Evolutionary conservation across 192 early-diverging fungal species (phyloP), one percentile per base, ranked within the genome.

Genomic region (Neocallimastix lanati): DNA sequence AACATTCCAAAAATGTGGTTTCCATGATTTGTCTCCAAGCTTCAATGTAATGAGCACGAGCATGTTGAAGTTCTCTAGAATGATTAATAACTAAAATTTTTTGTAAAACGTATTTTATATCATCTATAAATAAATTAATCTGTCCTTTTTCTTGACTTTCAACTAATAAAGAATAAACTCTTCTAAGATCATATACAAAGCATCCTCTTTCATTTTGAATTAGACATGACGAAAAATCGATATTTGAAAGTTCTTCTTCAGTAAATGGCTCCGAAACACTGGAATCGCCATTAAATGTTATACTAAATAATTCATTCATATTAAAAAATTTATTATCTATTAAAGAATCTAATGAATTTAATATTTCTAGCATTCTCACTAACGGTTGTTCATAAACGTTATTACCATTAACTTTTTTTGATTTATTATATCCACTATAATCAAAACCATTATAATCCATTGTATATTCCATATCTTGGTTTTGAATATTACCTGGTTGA

Each of bases 11-110:
- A 76, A 97, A 33, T 1, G 91, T 88, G 18, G 94, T 86, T 77
- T 95, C 90, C 11, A 94, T 86, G 27, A 96, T 83, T 78, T 94
- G 89, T 80, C 90, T 87, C 97, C 97, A 99, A 1, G 93, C 90
- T 50, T 90, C 86, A 78, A 94, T 85, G 28, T 89, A 90, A 76
- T 92, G 91, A 40, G 86, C 83, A 27, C 91, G 87, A 15, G 94
- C 91, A 80, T 88, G 85, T 76, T 87, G 85, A 78, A 94, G 83
- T 85, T 95, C 91, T 27, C 89, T 86, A 25, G 85, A 82, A 77
- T 90, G 88, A 81, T 97, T 98, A n/a, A 86, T 83, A 28, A 91
- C 91, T 79, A 94, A 88, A 76, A 92, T 87, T 40, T 88, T 83
- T 29, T 89, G 83, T 67, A 96, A 81, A 76, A 94, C 84, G 15